These are phyloP conservation scores for Curvularia lunata DNA, from an alignment of 2,329 filamentous ascomycete species.

Conservation along the genomic window DNA sequence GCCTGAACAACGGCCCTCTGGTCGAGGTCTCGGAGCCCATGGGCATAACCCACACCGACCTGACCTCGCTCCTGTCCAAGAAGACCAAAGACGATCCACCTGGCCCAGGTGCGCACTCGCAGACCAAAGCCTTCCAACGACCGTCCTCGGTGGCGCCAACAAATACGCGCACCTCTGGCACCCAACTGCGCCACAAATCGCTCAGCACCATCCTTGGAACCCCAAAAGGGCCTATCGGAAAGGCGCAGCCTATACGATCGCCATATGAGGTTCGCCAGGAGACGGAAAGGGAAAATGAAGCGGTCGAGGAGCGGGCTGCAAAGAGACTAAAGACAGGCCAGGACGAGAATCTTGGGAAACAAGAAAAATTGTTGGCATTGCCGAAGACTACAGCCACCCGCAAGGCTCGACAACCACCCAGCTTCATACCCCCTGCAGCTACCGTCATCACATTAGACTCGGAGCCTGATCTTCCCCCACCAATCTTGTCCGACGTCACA, in stretches of 20 bases:
- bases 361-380: conserved; percentile 27
- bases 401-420: conserved; percentile 21
- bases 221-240: conserved; percentile 67
- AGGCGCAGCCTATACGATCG: conserved; percentile 65
- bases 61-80: conserved; percentile 77
- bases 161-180: conserved; percentile 20
- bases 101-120: conserved; percentile 24
- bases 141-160: conserved; percentile 26
- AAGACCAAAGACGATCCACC: conserved; percentile 56
- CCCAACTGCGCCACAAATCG: conserved; percentile 62
- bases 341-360: conserved; percentile 19
- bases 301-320: conserved; percentile 42
- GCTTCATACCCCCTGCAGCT: conserved; percentile 31
- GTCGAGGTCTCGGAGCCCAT: conserved; percentile 80
- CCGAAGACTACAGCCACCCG: conserved; percentile 35
- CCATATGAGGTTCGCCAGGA: conserved; percentile 65
- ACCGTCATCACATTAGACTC: conserved; percentile 48
- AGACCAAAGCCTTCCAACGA: conserved; percentile 27
- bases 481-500: conserved; percentile 32
- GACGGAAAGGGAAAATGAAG: conserved; percentile 37
- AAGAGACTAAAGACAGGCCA: conserved; percentile 49
- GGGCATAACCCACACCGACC: conserved; percentile 76
- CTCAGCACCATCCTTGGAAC: conserved; percentile 70
- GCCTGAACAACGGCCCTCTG: conserved; percentile 76
- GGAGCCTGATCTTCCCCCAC: conserved; percentile 34